Evolutionary conservation across 1,284 basidiomycete genomes (phyloP).

Genomic region (Amylostereum chailletii): DNA sequence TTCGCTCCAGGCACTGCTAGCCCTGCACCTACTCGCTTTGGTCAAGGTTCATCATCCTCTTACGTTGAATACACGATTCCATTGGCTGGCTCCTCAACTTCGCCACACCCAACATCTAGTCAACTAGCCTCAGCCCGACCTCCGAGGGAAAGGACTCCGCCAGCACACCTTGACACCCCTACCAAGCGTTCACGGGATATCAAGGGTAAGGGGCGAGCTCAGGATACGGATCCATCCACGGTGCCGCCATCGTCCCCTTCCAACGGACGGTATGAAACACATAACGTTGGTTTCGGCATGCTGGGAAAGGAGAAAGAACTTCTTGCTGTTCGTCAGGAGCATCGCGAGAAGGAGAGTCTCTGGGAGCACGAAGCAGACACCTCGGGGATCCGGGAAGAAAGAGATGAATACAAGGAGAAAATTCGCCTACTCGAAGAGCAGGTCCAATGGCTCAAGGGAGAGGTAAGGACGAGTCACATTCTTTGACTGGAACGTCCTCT

Average conservation of each 20-base stretch:
- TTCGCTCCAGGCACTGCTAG: slow-evolving; percentile 19
- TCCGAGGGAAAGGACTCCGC: too few species aligned
- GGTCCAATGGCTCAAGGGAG: slow-evolving; percentile 47
- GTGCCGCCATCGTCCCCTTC: slow-evolving; percentile 5
- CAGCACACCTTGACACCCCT: too few species aligned
- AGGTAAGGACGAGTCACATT: slow-evolving; percentile 33
- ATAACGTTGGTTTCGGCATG: too few species aligned
- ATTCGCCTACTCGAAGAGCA: slow-evolving; percentile 64
- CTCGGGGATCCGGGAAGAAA: slow-evolving; percentile 25
- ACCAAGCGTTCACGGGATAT: slow-evolving; percentile 6
- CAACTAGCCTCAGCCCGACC: not conserved
- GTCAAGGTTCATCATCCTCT: not conserved
- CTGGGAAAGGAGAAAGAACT: slow-evolving; percentile 53
- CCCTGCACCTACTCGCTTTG: not conserved
- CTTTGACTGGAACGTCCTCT: not conserved
- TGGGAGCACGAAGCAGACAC: slow-evolving; percentile 23
- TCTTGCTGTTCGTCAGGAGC: slow-evolving; percentile 40
- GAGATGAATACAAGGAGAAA: slow-evolving; percentile 47
- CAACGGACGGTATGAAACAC: too few species aligned
- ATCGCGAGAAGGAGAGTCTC: slow-evolving; percentile 32
- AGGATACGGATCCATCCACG: slow-evolving; percentile 6
- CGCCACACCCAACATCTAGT: not conserved
- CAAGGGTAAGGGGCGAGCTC: slow-evolving; percentile 47
- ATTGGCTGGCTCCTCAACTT: slow-evolving; percentile 7
- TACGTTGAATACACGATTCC: slow-evolving; percentile 6